Evolutionary conservation across 1,284 basidiomycete species (phyloP), one percentile per base, ranked within the genome.

Genomic region (Ceratobasidium sp.): DNA sequence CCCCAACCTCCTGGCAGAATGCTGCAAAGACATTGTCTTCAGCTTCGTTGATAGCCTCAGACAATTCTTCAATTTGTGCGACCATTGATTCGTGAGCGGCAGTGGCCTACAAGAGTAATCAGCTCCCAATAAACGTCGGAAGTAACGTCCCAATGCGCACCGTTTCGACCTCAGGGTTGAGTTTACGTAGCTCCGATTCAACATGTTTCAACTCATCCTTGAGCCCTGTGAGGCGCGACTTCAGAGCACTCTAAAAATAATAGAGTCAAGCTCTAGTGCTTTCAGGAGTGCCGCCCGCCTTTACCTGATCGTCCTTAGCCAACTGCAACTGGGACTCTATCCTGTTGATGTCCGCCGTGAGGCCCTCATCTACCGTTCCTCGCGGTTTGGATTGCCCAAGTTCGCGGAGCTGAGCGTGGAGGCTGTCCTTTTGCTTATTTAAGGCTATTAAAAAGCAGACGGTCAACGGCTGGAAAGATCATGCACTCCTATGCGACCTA

Each of bases 1-100:
- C 92, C 5, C 90, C 88, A 78, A 99, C 96, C 74, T 89, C 87
- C 46, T 82, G 81, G 81, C 97, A 98, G 84, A 99, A 99, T 2
- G 83, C 81, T 0, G 81, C 85, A 80, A 98, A 99, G 24, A 98
- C 84, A 1, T 83, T 84, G 79, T 96, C 94, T 80, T 98, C 97
- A 0, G 92, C 95, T 11, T 83, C 84, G 78, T 95, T 87, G 77
- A 98, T 86, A 1, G 85, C 85, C 1, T 83, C 81, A n/a, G 87
- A 84, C 22, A 96, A 83, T 46, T 84, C 82, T 19, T 86, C 84
- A 58, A 92, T 86, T 78, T 89, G 85, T 27, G 83, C 83, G 48
- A 27, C 6, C 39, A 46, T 39, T 43, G 51, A 65, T 19, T 86
- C 81, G 76, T 90, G 86, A 3, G 85, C 83, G 5, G 81, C 81